phyloP scores from a whole-genome alignment of 2,329 filamentous ascomycete genomes.

The Cordyceps sp. region DNA sequence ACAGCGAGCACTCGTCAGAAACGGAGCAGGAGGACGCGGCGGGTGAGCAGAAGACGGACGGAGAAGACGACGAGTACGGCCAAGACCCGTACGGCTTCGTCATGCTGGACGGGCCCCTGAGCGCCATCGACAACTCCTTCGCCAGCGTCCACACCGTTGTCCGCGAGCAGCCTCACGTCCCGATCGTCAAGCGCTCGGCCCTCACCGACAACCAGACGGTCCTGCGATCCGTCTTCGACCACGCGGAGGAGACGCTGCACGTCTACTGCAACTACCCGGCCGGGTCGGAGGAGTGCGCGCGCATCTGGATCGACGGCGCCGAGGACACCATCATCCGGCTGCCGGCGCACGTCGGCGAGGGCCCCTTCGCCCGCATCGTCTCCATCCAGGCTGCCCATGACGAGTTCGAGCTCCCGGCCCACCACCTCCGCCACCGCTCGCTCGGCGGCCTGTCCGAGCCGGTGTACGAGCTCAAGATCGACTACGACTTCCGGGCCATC shows the following conservation, averaged over 20 bases:
- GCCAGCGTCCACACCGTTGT: neutral
- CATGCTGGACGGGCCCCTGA: neutral
- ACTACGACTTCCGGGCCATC: neutral
- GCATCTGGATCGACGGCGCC: neutral
- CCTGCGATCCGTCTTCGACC: neutral
- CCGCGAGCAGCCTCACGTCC: neutral
- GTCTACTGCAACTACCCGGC: slow-evolving; percentile 1
- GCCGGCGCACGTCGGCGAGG: neutral
- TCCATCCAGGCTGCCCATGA: neutral
- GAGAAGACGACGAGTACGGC: neutral
- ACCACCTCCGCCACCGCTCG: neutral
- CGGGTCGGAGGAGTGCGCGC: neutral
- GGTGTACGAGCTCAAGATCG: neutral
- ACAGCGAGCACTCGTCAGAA: neutral
- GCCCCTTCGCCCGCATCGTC: neutral
- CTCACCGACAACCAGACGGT: neutral
- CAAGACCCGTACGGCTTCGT: neutral
- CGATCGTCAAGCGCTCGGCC: neutral
- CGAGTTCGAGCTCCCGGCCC: neutral
- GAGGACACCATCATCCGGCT: slow-evolving; percentile 1
- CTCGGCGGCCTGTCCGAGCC: neutral
- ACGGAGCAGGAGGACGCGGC: neutral
- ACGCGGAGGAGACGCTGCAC: neutral
- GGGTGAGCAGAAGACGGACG: neutral
- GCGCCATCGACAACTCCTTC: slow-evolving; percentile 1